Conservation (phyloP, 2,329 filamentous ascomycete genomes). For the Penicillium sp. region DNA sequence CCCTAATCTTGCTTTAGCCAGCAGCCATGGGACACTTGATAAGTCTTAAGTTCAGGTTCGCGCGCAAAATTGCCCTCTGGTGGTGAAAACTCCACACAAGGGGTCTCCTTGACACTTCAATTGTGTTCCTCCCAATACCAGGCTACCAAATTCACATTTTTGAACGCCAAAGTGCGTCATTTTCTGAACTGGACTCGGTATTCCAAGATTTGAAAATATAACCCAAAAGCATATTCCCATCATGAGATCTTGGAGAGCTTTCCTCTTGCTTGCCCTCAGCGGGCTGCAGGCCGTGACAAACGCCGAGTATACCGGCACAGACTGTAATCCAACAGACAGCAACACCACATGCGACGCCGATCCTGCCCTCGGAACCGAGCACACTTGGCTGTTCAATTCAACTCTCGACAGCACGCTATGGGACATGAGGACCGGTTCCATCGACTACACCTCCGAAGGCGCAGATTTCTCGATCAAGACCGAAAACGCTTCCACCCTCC, state of each 20-base stretch:
- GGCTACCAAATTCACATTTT: neutral
- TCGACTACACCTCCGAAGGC: constrained; percentile 64
- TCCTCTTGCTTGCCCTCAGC: neutral
- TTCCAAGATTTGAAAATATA: too few relatives aligned
- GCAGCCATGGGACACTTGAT: neutral
- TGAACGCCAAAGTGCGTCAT: neutral
- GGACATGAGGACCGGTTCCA: constrained; percentile 66
- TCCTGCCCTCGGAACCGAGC: constrained; percentile 64
- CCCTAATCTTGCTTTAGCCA: constrained; percentile 1
- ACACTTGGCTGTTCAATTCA: constrained; percentile 66
- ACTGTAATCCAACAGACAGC: constrained; percentile 68
- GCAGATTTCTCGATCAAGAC: constrained; percentile 71
- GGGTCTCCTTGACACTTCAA: too few relatives aligned
- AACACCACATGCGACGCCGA: constrained; percentile 69
- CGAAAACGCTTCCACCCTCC: constrained; percentile 74
- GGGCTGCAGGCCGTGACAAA: neutral
- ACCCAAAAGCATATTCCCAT: neutral
- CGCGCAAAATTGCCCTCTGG: too few relatives aligned
- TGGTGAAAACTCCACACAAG: neutral
- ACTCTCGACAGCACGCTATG: constrained; percentile 62
- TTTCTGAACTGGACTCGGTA: neutral
- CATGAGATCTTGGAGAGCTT: neutral
- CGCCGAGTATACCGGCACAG: constrained; percentile 45
- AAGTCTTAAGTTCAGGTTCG: neutral
- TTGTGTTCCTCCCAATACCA: neutral